Percentiles rank a stretch among this genome's conserved stretches.
Conservation (phyloP, 2,329 filamentous ascomycete species). For the Sclerotinia nivalis region DNA sequence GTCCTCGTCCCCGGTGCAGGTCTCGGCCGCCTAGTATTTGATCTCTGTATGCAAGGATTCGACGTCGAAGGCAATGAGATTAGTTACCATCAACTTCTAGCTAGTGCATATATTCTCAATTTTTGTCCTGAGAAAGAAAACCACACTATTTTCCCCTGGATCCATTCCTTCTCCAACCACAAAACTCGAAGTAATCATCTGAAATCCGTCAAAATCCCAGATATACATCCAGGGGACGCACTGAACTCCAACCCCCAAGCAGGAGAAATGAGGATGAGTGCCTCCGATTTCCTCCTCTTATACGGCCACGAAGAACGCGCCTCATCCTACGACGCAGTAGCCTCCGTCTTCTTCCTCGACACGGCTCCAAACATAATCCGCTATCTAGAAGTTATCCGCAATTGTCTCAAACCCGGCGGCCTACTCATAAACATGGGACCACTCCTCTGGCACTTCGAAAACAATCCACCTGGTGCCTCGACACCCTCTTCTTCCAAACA, state of each 20-base stretch:
- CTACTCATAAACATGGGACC: constrained; percentile 89
- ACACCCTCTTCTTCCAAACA: constrained; percentile 42
- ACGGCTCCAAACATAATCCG: constrained; percentile 90
- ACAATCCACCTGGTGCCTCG: constrained; percentile 59
- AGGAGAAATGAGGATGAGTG: constrained; percentile 87
- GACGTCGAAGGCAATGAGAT: constrained; percentile 89
- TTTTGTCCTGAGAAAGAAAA: constrained; percentile 58
- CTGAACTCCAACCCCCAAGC: constrained; percentile 45
- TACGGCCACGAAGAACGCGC: constrained; percentile 67
- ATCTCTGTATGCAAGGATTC: constrained; percentile 74
- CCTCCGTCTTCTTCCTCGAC: constrained; percentile 94
- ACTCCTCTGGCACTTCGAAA: constrained; percentile 93
- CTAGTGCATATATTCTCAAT: constrained; percentile 76
- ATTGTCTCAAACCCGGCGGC: constrained; percentile 76
- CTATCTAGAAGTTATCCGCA: constrained; percentile 80
- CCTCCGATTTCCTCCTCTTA: constrained; percentile 87
- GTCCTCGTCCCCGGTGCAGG: constrained; percentile 90
- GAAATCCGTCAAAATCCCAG: constrained; percentile 71
- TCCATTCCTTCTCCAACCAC: constrained; percentile 87
- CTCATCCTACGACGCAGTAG: constrained; percentile 74
- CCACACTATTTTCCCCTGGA: constrained; percentile 81
- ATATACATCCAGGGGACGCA: constrained; percentile 68
- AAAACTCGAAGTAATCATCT: constrained; percentile 72
- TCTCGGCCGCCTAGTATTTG: constrained; percentile 84
- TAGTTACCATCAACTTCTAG: constrained; percentile 93